phyloP scores from a whole-genome alignment of 2,329 filamentous ascomycete genomes.

The Colletotrichum lindemuthianum region DNA sequence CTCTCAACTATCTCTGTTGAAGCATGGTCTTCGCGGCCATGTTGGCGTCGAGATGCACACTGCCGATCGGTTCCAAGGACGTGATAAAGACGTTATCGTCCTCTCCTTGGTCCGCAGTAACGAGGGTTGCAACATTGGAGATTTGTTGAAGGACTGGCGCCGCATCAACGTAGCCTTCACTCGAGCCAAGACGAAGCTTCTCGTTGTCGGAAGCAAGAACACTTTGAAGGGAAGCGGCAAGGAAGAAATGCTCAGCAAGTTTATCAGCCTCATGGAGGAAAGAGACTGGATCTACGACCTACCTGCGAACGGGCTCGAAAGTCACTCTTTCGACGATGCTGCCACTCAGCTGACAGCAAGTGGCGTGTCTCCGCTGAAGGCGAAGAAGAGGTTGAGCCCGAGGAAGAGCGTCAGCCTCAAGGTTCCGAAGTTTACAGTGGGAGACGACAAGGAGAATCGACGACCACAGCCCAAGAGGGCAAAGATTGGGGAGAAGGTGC shows the following conservation, averaged over 20 bases:
- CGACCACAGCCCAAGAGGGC: conserved; percentile 62
- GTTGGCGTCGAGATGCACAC: conserved; percentile 90
- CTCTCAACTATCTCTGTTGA: conserved; percentile 86
- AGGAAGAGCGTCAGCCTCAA: conserved; percentile 7
- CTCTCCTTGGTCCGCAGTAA: conserved; percentile 91
- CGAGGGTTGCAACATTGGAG: conserved; percentile 83
- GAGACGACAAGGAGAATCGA: conserved; percentile 56
- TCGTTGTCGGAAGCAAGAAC: conserved; percentile 83
- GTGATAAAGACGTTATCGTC: conserved; percentile 93
- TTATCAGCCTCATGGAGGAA: conserved; percentile 81
- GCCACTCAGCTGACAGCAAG: conserved; percentile 58
- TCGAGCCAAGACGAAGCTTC: conserved; percentile 87
- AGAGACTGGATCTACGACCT: conserved; percentile 85
- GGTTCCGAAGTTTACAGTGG: conserved; percentile 28
- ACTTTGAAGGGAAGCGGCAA: conserved; percentile 80
- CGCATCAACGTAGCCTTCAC: conserved; percentile 97
- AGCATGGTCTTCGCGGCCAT: conserved; percentile 72
- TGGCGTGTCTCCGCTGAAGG: conserved; percentile 24
- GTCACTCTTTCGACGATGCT: conserved; percentile 73
- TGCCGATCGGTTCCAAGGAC: conserved; percentile 94
- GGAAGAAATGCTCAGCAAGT: conserved; percentile 79
- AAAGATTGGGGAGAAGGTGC: conserved; percentile 67
- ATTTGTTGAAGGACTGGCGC: conserved; percentile 89
- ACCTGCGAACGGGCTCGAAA: conserved; percentile 68
- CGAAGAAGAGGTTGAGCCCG: conserved; percentile 17